These are phyloP conservation scores for Huntiella savannae DNA, from an alignment of 2,329 filamentous ascomycete species.

Conservation along the genomic window DNA sequence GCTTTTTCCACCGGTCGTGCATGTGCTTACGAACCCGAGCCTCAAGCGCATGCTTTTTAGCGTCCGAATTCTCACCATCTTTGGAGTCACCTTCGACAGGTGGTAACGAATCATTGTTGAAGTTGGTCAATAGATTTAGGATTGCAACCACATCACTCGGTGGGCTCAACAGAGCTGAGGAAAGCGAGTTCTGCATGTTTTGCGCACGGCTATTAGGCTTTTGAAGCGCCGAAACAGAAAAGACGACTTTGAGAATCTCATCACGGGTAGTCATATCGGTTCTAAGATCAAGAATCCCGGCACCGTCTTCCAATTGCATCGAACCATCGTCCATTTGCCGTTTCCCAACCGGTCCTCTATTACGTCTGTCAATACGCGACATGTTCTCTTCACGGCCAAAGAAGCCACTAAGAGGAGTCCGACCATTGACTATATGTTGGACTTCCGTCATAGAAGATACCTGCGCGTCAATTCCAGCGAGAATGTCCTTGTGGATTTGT, in stretches of 20 bases:
- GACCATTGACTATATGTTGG: slow-evolving; percentile 54
- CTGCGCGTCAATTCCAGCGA: slow-evolving; percentile 61
- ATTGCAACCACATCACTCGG: slow-evolving; percentile 8
- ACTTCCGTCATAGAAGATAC: slow-evolving; percentile 56
- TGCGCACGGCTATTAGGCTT: slow-evolving; percentile 3
- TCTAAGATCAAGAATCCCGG: slow-evolving; percentile 38
- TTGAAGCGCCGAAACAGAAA: slow-evolving; percentile 16
- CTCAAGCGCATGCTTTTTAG: too few species aligned
- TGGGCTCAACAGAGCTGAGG: slow-evolving; percentile 16
- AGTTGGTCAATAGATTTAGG: slow-evolving; percentile 5
- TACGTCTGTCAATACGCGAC: slow-evolving; percentile 40
- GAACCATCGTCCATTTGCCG: slow-evolving; percentile 42
- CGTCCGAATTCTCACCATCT: background rate
- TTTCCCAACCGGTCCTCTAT: slow-evolving; percentile 45
- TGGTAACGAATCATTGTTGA: background rate
- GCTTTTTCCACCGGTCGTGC: slow-evolving; percentile 54
- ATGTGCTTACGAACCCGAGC: slow-evolving; percentile 28
- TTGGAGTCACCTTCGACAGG: background rate
- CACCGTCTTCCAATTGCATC: slow-evolving; percentile 39
- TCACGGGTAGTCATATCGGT: slow-evolving; percentile 41
- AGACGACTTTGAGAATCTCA: slow-evolving; percentile 37
- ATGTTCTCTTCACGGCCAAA: slow-evolving; percentile 57
- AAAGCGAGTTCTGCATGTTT: slow-evolving; percentile 5
- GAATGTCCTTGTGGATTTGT: slow-evolving; percentile 70
- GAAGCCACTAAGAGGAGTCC: slow-evolving; percentile 54